Conservation (phyloP, 805 yeast genomes). For the Candida arabinofermentans region DNA sequence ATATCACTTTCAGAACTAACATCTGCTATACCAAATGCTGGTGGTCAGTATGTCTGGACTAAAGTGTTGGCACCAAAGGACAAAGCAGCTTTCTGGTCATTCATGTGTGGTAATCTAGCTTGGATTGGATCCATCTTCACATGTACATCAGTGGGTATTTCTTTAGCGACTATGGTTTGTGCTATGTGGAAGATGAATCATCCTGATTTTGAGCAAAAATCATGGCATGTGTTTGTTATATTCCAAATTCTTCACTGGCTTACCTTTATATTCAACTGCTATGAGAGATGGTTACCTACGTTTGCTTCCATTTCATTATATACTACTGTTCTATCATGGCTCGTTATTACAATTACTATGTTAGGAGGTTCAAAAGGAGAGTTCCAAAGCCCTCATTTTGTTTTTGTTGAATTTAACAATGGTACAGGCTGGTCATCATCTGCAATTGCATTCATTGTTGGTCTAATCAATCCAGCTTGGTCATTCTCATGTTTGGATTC, state of each 20-base stretch:
- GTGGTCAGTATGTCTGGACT: conserved; percentile 61
- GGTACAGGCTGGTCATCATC: conserved; percentile 57
- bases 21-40: conserved; percentile 51
- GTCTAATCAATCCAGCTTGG: conserved; percentile 69
- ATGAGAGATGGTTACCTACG: conserved; percentile 48
- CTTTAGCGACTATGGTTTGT: conserved; percentile 47
- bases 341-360: conserved; percentile 49
- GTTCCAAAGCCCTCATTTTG: conserved; percentile 48
- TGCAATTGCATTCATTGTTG: conserved; percentile 64
- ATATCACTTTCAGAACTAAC: conserved; percentile 50
- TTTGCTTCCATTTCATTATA: conserved; percentile 48
- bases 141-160: conserved; percentile 53
- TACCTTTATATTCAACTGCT: conserved; percentile 44
- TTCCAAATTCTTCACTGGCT: conserved; percentile 42
- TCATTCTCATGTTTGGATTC: conserved; percentile 65
- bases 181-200: conserved; percentile 40
- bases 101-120: conserved; percentile 58
- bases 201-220: conserved; percentile 33
- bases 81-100: conserved; percentile 46
- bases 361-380: conserved; percentile 49
- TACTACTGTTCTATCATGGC: conserved; percentile 48
- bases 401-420: conserved; percentile 50
- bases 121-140: conserved; percentile 62
- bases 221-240: conserved; percentile 54
- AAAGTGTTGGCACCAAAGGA: conserved; percentile 47